Evolutionary conservation across 768 basidiomycete genomes (phyloP).

Genomic region (Rhodotorula diobovata): DNA sequence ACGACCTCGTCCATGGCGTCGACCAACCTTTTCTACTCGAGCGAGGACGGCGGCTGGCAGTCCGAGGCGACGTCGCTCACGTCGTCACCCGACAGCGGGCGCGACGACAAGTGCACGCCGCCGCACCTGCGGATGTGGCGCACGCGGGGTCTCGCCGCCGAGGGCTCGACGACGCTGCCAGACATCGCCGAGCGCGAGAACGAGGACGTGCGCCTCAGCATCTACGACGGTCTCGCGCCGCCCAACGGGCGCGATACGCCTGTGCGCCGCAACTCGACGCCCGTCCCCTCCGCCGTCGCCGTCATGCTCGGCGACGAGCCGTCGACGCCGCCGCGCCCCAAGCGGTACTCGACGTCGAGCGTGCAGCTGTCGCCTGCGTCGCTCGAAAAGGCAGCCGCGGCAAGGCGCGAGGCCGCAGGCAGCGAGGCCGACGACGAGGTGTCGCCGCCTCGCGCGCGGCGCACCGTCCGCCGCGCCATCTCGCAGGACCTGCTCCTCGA

Average conservation of each 20-base stretch:
- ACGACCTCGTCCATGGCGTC: conserved; percentile 38
- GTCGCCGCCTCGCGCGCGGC: conserved; percentile 15
- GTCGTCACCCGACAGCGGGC: conserved; percentile 29
- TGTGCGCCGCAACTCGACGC: conserved; percentile 30
- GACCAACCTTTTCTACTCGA: conserved; percentile 25
- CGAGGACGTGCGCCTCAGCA: conserved; percentile 11
- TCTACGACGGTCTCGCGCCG: conserved; percentile 7
- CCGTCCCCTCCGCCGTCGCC: conserved; percentile 14
- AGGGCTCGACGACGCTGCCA: conserved; percentile 1
- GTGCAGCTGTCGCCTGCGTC: not conserved
- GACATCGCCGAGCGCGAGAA: conserved; percentile 8
- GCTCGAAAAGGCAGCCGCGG: not conserved
- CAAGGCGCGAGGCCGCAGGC: not conserved
- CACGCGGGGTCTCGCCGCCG: conserved; percentile 3
- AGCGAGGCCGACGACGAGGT: conserved; percentile 36
- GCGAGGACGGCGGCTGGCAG: conserved; percentile 31
- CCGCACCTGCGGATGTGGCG: conserved; percentile 20
- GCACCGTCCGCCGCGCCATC: not conserved
- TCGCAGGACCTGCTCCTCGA: conserved; percentile 1
- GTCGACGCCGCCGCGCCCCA: conserved; percentile 33
- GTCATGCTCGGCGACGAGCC: conserved; percentile 26
- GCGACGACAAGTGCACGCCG: conserved; percentile 9
- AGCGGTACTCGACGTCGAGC: conserved; percentile 25
- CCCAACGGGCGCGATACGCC: not conserved
- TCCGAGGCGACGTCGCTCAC: conserved; percentile 34